Conservation (phyloP, 1,284 basidiomycete genomes). For the Malassezia obtusa region DNA sequence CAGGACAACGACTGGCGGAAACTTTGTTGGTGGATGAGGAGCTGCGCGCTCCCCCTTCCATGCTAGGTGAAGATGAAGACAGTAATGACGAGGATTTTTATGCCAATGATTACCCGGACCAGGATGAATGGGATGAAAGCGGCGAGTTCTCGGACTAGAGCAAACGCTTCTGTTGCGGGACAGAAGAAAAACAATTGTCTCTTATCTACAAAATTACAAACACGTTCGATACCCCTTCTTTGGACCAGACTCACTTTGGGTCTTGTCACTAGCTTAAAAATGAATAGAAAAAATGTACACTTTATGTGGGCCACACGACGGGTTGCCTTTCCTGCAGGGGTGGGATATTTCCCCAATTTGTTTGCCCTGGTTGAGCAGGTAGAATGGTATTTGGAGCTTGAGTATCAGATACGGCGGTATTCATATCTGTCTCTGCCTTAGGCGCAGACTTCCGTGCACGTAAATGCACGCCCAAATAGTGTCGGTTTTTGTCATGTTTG, state of each 20-base stretch:
- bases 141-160: not conserved
- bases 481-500: conserved; percentile 17
- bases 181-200: not conserved
- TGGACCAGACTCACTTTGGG: too few relatives aligned
- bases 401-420: too few relatives aligned
- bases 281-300: too few relatives aligned
- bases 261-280: too few relatives aligned
- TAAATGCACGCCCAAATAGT: conserved; percentile 15
- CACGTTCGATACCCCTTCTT: too few relatives aligned
- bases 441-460: conserved; percentile 3
- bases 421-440: too few relatives aligned
- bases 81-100: conserved; percentile 47
- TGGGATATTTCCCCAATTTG: too few relatives aligned
- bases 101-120: conserved; percentile 42
- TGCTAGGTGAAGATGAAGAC: conserved; percentile 40
- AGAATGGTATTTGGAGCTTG: too few relatives aligned
- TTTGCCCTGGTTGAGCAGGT: too few relatives aligned
- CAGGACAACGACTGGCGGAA: conserved; percentile 3
- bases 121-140: conserved; percentile 20
- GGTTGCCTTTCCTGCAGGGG: not conserved
- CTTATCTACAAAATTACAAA: not conserved
- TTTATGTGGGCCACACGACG: not conserved
- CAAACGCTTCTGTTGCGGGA: too few relatives aligned
- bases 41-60: conserved; percentile 15
- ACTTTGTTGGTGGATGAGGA: conserved; percentile 20